These are phyloP conservation scores for Syzygium aromaticum DNA, from an alignment of 345 rosid genomes.

Conservation along the genomic window DNA sequence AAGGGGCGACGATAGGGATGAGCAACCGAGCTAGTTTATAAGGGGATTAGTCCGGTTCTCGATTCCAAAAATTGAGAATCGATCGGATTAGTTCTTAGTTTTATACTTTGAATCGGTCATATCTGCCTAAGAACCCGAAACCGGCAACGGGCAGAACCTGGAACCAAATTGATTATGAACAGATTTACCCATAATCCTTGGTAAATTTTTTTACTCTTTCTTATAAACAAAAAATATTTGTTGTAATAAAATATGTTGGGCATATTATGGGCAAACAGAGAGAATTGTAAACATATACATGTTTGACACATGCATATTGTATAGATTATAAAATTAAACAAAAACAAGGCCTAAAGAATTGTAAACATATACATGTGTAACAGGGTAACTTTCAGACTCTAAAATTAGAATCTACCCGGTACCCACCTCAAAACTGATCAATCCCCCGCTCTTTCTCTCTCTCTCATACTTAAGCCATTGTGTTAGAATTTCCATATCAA, in stretches of 20 bases:
- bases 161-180: too few species aligned
- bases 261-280: not conserved
- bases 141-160: not conserved
- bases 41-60: accelerated
- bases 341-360: not conserved
- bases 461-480: too few species aligned
- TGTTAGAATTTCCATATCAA: not conserved
- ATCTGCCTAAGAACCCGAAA: not conserved
- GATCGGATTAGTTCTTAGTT: not conserved
- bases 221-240: not conserved
- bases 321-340: not conserved
- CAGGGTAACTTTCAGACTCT: accelerated
- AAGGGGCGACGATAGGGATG: not conserved
- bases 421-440: too few species aligned
- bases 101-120: accelerated
- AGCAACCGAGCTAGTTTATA: not conserved
- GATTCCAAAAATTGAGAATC: not conserved
- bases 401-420: not conserved
- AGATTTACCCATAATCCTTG: not conserved
- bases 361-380: not conserved
- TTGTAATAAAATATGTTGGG: not conserved
- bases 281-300: not conserved
- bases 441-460: too few species aligned
- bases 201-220: not conserved
- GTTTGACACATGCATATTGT: not conserved